Base-by-base conservation (phyloP, 495 filamentous ascomycete genomes). In the Staphylotrichum tortipilum region DNA sequence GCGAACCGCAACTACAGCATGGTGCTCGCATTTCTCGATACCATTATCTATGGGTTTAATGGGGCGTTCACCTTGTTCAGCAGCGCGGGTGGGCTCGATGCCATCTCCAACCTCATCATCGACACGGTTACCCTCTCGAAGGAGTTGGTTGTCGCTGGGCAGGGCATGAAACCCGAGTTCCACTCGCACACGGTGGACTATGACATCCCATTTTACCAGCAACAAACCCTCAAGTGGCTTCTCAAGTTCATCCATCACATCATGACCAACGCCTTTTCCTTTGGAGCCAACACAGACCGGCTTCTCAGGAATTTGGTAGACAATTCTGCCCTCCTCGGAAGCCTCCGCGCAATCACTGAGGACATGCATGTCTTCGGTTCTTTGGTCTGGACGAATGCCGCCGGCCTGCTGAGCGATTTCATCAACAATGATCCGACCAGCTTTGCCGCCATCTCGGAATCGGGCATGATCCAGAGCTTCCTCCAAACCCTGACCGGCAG, bases 391-490 rank as follows among this genome's bases (percentile, higher is more conserved):
- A 94, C 88, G 47, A 85, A 86, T 60, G 84, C 88, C 15, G 86
- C 92, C 49, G 85, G 83, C 54, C 89, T 97, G 55, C 74, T 97
- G 23, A 91, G 86, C 66, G 91, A 84, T 59, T 97, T 97, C 71
- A 95, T 99, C 50, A 94, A 99, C 66, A 96, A 97, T 61, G 94
- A 99, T 58, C 94, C 94, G 3, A 97, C 94, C 4, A 99, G 94
- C 60, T 97, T 96, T 61, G 82, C 86, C 23, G 88, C 94, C 15
- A 89, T 99, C 55, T 86, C 85, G 15, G 94, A 99, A 70, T 89
- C 94, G 39, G 92, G 92, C 24, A 73, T 97, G 44, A 88, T 89
- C 51, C 82, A 84, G 61, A 86, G 79, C 46, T 80, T 95, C 37
- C 75, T 99, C 19, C 80, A 88, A 58, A 78, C 88, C 14, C 76